Evolutionary conservation across 2,329 filamentous ascomycete genomes (phyloP), one percentile per base, ranked within the genome.

Genomic region (Fusarium guadeloupense): DNA sequence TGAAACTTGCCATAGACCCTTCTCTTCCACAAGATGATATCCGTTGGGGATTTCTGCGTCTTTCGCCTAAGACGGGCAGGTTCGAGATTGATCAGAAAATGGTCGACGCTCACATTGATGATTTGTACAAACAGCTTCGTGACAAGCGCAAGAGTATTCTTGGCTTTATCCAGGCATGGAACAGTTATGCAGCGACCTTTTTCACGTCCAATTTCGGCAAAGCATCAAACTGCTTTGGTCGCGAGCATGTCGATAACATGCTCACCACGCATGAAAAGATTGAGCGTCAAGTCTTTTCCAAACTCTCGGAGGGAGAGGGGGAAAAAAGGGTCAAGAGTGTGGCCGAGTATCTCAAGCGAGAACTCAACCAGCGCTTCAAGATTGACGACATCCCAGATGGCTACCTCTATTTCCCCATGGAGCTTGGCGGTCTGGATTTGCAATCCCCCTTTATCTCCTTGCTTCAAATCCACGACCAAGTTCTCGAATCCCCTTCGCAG

Each of bases 31-130:
- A 66, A 6, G 84, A 83, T 1, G 72, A 78, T 1, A 79, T 86
- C 20, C 77, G 77, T 9, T 84, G 84, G 79, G 83, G 84, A 0
- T 84, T 86, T 66, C 76, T 90, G 20, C 76, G 76, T 33, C 76
- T 90, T 4, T 82, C 86, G 26, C 73, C 82, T 1, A 61, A 75
- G 23, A 76, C 79, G 0, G 83, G 84, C 9, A 78, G 77, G 8
- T 89, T 88, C 65, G 74, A 83, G 42, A 88, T 89, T 48, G 84
- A 89, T 60, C 81, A 86, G 62, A 57, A 64, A 1, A 79, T 85
- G 73, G 84, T 90, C 0, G 81, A 87, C 57, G 72, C 77, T 21
- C 87, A 89, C 59, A 83, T 88, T 48, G 69, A 76, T 3, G 86
- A 89, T 67, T 79, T 90, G 4, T 78, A 78, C 26, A 79, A 77